Conservation (phyloP, 2,329 filamentous ascomycete genomes). For the Monilinia fructicola region DNA sequence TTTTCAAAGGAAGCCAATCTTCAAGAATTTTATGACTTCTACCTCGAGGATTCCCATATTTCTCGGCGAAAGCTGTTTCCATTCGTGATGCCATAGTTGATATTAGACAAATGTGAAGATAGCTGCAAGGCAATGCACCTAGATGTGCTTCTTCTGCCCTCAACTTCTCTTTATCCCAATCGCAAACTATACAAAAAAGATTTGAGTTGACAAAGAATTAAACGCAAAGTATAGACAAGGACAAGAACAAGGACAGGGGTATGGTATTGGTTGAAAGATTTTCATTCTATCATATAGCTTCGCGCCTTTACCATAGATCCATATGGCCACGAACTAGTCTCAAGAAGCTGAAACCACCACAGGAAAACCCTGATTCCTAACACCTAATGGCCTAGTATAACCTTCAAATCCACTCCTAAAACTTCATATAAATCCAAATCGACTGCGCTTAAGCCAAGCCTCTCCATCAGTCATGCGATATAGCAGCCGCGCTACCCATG, state of each 20-base stretch:
- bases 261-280: neutral
- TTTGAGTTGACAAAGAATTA: neutral
- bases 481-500: too few relatives aligned
- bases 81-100: neutral
- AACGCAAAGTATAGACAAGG: neutral
- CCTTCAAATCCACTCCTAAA: neutral
- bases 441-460: neutral
- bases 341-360: neutral
- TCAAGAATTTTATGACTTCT: neutral
- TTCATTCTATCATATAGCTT: neutral
- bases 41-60: constrained; percentile 7
- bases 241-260: neutral
- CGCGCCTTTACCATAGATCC: neutral
- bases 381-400: neutral
- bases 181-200: neutral
- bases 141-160: neutral
- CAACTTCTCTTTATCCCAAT: neutral
- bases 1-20: neutral
- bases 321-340: neutral
- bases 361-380: neutral
- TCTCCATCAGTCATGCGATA: neutral
- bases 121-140: neutral
- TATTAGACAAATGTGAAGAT: neutral
- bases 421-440: too few relatives aligned
- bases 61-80: neutral